Evolutionary conservation across 192 early-diverging fungal genomes (phyloP).

Genomic region (Chytriomyces sp.): DNA sequence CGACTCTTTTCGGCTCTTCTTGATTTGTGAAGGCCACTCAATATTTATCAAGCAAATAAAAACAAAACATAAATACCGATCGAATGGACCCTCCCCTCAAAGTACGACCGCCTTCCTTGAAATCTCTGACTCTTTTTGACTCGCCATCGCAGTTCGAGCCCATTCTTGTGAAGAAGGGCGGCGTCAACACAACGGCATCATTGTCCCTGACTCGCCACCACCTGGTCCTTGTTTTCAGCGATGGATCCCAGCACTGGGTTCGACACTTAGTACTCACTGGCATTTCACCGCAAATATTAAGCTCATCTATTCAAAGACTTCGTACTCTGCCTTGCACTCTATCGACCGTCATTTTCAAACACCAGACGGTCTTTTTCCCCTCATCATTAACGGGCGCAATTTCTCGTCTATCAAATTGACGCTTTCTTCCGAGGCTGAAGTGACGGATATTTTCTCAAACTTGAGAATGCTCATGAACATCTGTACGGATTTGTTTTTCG

Average conservation of each 20-base stretch:
- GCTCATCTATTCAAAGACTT: conserved; percentile 53
- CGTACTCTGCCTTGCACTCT: conserved; percentile 83
- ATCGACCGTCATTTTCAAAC: conserved; percentile 64
- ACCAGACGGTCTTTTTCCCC: conserved; percentile 52
- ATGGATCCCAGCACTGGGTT: conserved; percentile 19
- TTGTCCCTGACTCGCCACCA: conserved; percentile 19
- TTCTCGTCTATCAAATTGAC: conserved; percentile 78
- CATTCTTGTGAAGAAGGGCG: conserved; percentile 16
- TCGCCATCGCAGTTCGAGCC: conserved; percentile 1
- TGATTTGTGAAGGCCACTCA: no score
- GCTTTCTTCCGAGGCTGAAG: conserved; percentile 69
- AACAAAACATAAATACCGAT: no score
- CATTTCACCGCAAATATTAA: neutral
- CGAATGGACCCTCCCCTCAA: conserved; percentile 8
- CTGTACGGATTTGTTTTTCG: conserved; percentile 21
- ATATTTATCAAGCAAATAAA: no score
- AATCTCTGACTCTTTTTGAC: neutral
- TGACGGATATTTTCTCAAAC: conserved; percentile 75
- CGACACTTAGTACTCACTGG: neutral
- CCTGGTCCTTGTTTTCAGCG: conserved; percentile 11
- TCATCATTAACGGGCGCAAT: conserved; percentile 78
- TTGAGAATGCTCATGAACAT: conserved; percentile 84
- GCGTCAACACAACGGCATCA: neutral
- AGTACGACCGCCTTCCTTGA: neutral
- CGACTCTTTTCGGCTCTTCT: neutral